Percentiles rank a stretch among this genome's conserved stretches.
phyloP scores from a whole-genome alignment of 768 basidiomycete genomes.

The Mycena capillaripes region DNA sequence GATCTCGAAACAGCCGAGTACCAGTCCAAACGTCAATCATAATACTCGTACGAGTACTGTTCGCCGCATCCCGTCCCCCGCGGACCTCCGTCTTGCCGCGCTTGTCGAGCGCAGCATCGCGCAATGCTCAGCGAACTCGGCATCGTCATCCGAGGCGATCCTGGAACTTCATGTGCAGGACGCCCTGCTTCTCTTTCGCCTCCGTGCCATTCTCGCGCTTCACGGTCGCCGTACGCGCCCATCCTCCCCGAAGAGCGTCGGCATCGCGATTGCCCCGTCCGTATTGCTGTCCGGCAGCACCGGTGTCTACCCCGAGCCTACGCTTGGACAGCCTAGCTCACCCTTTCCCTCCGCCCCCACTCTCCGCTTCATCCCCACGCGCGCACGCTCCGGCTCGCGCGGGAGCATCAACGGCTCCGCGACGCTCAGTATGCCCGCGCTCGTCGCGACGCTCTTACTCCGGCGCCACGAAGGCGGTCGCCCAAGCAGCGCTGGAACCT shows the following conservation, averaged over 20 bases:
- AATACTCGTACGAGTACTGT: not conserved
- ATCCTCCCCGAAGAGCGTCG: not conserved
- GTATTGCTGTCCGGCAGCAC: constrained; percentile 11
- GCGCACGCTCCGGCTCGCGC: constrained; percentile 18
- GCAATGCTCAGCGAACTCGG: not conserved
- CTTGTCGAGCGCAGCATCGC: constrained; percentile 29
- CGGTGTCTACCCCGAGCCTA: not conserved
- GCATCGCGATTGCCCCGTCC: not conserved
- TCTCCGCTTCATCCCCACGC: not conserved
- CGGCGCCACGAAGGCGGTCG: constrained; percentile 16
- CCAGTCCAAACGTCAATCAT: not conserved
- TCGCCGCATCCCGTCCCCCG: not conserved
- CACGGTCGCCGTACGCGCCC: constrained; percentile 2
- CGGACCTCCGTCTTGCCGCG: constrained; percentile 17
- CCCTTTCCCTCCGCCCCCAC: not conserved
- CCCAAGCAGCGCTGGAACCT: not conserved
- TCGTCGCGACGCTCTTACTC: constrained; percentile 21
- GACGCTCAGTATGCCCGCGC: constrained; percentile 13
- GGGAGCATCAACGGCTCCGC: not conserved
- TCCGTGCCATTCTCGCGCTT: constrained; percentile 1
- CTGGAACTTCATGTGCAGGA: constrained; percentile 5
- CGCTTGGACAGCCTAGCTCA: too few species aligned
- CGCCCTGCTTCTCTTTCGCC: constrained; percentile 7
- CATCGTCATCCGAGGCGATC: too few species aligned
- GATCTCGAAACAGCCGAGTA: not conserved